A percentile compares a stretch with the other conserved stretches of the same genome.
Conservation (phyloP, 495 filamentous ascomycete species). For the Melanomma pulvis-pyrius region DNA sequence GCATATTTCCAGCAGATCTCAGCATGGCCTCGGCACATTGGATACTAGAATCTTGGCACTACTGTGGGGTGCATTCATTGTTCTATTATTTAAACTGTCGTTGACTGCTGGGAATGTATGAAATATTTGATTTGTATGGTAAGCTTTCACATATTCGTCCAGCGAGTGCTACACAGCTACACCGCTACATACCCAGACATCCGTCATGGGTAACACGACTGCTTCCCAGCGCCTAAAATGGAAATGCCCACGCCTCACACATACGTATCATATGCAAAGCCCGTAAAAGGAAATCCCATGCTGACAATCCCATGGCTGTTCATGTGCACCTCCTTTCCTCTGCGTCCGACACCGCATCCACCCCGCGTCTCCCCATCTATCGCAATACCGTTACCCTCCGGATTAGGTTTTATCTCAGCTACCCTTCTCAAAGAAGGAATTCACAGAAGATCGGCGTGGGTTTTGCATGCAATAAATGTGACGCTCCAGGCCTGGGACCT, state of each 20-base stretch:
- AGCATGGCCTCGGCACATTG: neutral
- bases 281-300: neutral
- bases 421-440: conserved; percentile 8
- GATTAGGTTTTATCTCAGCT: conserved; percentile 13
- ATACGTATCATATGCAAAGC: neutral
- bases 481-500: neutral
- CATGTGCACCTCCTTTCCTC: neutral
- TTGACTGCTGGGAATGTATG: too few relatives aligned
- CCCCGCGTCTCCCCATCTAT: neutral
- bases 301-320: neutral
- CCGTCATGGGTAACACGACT: too few relatives aligned
- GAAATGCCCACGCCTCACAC: too few relatives aligned
- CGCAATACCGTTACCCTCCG: neutral
- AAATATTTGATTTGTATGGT: too few relatives aligned
- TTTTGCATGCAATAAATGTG: conserved; percentile 4
- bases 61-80: too few relatives aligned
- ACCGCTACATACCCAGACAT: neutral
- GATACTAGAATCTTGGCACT: neutral
- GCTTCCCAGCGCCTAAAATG: too few relatives aligned
- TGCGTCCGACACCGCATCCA: neutral
- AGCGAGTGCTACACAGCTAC: neutral
- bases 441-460: neutral
- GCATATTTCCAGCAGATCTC: neutral
- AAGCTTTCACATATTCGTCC: neutral
- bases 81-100: too few relatives aligned